Conservation (phyloP, 805 yeast genomes). For the Ogataea salicorniae region DNA sequence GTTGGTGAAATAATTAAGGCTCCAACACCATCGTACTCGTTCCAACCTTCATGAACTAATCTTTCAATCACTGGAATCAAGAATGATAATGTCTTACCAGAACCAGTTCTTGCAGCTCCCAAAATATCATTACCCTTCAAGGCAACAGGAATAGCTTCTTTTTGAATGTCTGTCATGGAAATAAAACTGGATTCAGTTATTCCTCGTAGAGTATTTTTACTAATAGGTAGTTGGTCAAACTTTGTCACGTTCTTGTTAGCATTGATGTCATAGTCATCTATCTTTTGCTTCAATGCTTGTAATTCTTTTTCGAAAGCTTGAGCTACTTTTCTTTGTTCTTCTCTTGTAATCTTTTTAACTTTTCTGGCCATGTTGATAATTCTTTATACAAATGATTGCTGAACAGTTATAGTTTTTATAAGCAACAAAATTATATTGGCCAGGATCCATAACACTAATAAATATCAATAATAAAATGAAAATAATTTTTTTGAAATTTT, state of each 20-base stretch:
- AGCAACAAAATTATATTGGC: too few species aligned
- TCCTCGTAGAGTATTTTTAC: slow-evolving; percentile 61
- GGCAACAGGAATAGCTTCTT: slow-evolving; percentile 67
- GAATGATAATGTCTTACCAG: slow-evolving; percentile 88
- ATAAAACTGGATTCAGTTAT: slow-evolving; percentile 73
- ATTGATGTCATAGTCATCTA: slow-evolving; percentile 49
- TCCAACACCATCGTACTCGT: slow-evolving; percentile 82
- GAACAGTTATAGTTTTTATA: too few species aligned
- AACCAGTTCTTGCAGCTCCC: slow-evolving; percentile 87
- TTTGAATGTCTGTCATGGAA: slow-evolving; percentile 81
- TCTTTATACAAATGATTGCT: too few species aligned
- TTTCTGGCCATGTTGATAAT: slow-evolving; percentile 25
- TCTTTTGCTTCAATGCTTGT: slow-evolving; percentile 41
- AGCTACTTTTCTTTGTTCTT: slow-evolving; percentile 25
- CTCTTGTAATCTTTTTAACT: slow-evolving; percentile 23
- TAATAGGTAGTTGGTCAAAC: slow-evolving; percentile 76
- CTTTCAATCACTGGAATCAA: slow-evolving; percentile 74
- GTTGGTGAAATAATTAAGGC: slow-evolving; percentile 90
- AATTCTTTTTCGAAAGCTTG: slow-evolving; percentile 32
- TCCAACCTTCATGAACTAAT: slow-evolving; percentile 64
- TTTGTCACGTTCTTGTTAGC: slow-evolving; percentile 34
- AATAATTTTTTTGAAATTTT: too few species aligned
- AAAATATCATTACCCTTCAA: slow-evolving; percentile 74
- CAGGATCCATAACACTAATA: too few species aligned
- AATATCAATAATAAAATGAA: too few species aligned